These are phyloP conservation scores for Capronia coronata DNA, from an alignment of 2,329 filamentous ascomycete species.

Conservation along the genomic window DNA sequence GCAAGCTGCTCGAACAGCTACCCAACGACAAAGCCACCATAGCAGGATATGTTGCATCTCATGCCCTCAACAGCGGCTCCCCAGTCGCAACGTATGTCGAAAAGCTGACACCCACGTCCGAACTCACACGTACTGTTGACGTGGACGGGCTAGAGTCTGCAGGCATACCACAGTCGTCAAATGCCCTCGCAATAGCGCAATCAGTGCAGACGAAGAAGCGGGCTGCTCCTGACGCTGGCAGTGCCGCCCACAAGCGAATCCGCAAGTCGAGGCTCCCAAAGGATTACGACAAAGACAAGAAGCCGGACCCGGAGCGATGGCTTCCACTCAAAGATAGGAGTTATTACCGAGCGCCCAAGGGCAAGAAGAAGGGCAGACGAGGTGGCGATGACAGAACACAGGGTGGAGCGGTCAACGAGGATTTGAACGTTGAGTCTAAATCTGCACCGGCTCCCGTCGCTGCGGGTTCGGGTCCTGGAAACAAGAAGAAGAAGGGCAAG, in stretches of 20 bases:
- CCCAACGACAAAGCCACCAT: slow-evolving; percentile 59
- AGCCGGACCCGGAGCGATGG: slow-evolving; percentile 86
- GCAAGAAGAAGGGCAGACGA: slow-evolving; percentile 86
- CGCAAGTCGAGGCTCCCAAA: slow-evolving; percentile 44
- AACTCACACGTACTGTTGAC: slow-evolving; percentile 41
- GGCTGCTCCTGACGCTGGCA: slow-evolving; percentile 31
- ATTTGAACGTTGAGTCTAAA: slow-evolving; percentile 49
- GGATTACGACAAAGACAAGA: slow-evolving; percentile 57
- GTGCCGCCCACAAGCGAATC: slow-evolving; percentile 38
- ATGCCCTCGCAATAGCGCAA: slow-evolving; percentile 28
- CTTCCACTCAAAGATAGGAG: slow-evolving; percentile 82
- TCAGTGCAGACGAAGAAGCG: slow-evolving; percentile 37
- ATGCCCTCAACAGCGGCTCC: slow-evolving; percentile 54
- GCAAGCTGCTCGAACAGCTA: slow-evolving; percentile 59
- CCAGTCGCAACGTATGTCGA: slow-evolving; percentile 35
- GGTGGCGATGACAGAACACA: slow-evolving; percentile 68
- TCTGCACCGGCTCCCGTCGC: slow-evolving; percentile 31
- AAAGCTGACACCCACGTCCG: slow-evolving; percentile 36
- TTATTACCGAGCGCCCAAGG: slow-evolving; percentile 74
- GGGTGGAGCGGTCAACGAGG: slow-evolving; percentile 72
- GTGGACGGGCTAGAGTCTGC: slow-evolving; percentile 40
- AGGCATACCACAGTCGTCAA: slow-evolving; percentile 37
- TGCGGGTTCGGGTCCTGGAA: slow-evolving; percentile 33
- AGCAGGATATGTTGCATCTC: slow-evolving; percentile 80
- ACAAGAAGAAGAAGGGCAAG: slow-evolving; percentile 47